phyloP scores from a whole-genome alignment of 2,329 filamentous ascomycete species.

The Fusarium protoensiforme region DNA sequence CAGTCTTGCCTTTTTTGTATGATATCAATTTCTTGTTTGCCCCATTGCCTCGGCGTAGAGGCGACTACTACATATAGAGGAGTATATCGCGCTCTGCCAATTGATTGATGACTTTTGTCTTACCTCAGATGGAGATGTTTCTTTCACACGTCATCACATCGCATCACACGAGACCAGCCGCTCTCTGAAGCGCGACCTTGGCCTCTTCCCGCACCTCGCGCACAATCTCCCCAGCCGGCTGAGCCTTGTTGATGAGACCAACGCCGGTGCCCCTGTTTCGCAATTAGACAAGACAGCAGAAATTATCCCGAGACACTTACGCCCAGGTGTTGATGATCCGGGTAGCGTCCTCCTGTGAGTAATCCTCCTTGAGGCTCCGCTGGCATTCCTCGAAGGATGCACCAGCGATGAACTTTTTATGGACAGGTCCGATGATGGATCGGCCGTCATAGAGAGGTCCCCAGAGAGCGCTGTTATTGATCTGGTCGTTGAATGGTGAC shows the following conservation, averaged over 20 bases:
- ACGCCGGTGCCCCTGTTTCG: conserved; percentile 54
- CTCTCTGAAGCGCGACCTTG: conserved; percentile 46
- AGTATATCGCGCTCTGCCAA: conserved; percentile 23
- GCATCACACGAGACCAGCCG: conserved; percentile 34
- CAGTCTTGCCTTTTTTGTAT: conserved; percentile 32
- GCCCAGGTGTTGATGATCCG: conserved; percentile 52
- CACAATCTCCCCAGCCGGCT: conserved; percentile 57
- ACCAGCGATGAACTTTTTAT: conserved; percentile 53
- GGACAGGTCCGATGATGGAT: conserved; percentile 53
- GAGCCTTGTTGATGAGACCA: conserved; percentile 55
- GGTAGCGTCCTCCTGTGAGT: conserved; percentile 46
- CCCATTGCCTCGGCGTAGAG: conserved; percentile 13
- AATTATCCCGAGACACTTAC: conserved; percentile 37
- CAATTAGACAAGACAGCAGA: conserved; percentile 4
- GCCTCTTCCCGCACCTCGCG: conserved; percentile 53
- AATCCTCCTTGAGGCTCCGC: conserved; percentile 51
- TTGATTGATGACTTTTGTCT: conserved; percentile 17
- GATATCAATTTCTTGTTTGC: conserved; percentile 36
- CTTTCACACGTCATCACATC: not conserved
- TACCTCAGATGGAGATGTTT: not conserved
- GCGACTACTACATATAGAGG: conserved; percentile 32
- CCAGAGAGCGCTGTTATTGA: conserved; percentile 54
- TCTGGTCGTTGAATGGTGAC: conserved; percentile 56
- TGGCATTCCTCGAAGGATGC: conserved; percentile 56
- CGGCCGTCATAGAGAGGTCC: conserved; percentile 57